phyloP scores from a whole-genome alignment of 768 basidiomycete species.

The Collybiopsis luxurians region DNA sequence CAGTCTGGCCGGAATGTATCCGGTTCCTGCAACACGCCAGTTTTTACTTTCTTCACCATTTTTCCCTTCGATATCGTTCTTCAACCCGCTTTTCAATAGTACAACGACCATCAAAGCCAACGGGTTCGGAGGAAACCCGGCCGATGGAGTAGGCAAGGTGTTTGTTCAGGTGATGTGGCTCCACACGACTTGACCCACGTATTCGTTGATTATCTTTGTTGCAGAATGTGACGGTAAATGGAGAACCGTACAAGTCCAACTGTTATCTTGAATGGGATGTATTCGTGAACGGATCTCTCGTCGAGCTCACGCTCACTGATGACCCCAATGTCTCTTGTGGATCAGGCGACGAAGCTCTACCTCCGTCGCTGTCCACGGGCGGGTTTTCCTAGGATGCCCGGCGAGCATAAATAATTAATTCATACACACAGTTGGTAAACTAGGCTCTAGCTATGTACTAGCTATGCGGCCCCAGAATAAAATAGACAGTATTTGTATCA shows the following conservation, averaged over 20 bases:
- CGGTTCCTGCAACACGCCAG: constrained; percentile 59
- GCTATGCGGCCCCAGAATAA: too few relatives aligned
- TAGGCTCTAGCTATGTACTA: too few relatives aligned
- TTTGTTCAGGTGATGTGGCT: constrained; percentile 48
- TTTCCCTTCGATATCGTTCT: constrained; percentile 60
- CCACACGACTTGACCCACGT: too few relatives aligned
- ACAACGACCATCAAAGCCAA: constrained; percentile 53
- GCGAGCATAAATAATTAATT: too few relatives aligned
- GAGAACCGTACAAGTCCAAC: constrained; percentile 55
- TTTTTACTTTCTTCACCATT: constrained; percentile 59
- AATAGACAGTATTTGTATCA: too few relatives aligned
- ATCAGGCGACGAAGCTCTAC: constrained; percentile 39
- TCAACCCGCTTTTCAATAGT: constrained; percentile 53
- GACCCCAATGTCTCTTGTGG: constrained; percentile 55
- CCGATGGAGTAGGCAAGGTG: constrained; percentile 47
- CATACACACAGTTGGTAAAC: too few relatives aligned
- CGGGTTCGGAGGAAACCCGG: constrained; percentile 52
- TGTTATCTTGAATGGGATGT: constrained; percentile 68
- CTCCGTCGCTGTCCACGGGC: constrained; percentile 65
- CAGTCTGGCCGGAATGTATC: constrained; percentile 60
- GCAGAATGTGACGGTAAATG: constrained; percentile 57
- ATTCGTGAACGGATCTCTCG: constrained; percentile 48
- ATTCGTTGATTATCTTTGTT: background rate
- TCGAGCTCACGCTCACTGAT: constrained; percentile 55
- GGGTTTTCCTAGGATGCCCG: constrained; percentile 34